Conservation (phyloP, 768 basidiomycete genomes). For the Agaricus sinodeliciosus region DNA sequence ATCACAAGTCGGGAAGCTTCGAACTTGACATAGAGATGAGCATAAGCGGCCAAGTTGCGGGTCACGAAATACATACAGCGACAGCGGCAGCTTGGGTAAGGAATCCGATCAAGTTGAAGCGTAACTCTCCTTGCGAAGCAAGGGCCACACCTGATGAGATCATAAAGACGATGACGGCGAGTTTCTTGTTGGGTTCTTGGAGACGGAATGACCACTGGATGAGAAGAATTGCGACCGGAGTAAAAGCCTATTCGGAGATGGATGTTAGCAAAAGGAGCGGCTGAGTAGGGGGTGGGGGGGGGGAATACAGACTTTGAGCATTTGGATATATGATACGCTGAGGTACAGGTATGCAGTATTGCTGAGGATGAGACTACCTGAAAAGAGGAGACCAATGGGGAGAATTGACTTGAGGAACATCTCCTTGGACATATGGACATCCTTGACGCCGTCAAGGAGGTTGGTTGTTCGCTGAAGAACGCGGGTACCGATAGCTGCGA, state of each 20-base stretch:
- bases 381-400: constrained; percentile 92
- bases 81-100: constrained; percentile 84
- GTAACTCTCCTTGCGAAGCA: constrained; percentile 84
- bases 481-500: constrained; percentile 80
- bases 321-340: constrained; percentile 92
- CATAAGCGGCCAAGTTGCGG: background rate
- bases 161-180: constrained; percentile 80
- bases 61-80: constrained; percentile 41
- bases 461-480: constrained; percentile 75
- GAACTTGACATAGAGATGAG: constrained; percentile 43
- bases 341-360: constrained; percentile 93
- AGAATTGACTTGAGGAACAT: constrained; percentile 82
- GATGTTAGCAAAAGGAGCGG: background rate
- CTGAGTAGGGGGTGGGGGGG: background rate
- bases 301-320: constrained; percentile 67
- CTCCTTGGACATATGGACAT: constrained; percentile 72
- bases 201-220: constrained; percentile 91
- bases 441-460: constrained; percentile 72
- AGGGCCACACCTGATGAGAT: constrained; percentile 88
- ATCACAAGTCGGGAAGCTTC: constrained; percentile 93
- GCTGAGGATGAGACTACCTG: constrained; percentile 81
- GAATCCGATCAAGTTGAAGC: constrained; percentile 85
- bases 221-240: constrained; percentile 81
- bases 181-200: constrained; percentile 77
- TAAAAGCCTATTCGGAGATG: constrained; percentile 62